These are phyloP conservation scores for Suhomyces bolitotheri DNA, from an alignment of 1,139 yeast genomes.

Conservation along the genomic window DNA sequence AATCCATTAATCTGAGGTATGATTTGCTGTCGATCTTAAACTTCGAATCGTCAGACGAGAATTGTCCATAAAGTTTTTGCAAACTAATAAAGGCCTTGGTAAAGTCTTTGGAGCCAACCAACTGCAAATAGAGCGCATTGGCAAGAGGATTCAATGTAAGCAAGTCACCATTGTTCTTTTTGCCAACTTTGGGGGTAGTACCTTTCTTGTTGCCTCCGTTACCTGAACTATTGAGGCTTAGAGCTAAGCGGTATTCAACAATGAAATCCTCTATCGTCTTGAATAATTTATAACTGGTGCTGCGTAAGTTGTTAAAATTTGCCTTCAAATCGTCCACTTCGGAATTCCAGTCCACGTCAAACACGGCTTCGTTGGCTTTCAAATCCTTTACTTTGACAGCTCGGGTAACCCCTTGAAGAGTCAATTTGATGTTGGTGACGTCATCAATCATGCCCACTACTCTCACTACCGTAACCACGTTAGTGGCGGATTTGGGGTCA, in stretches of 20 bases:
- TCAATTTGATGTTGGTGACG: constrained; percentile 44
- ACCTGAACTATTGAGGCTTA: constrained; percentile 15
- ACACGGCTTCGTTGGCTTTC: constrained; percentile 31
- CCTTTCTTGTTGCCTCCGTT: constrained; percentile 8
- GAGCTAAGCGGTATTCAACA: constrained; percentile 39
- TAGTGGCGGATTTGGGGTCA: constrained; percentile 17
- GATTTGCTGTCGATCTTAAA: constrained; percentile 27
- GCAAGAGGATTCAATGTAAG: constrained; percentile 62
- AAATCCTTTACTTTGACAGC: constrained; percentile 11
- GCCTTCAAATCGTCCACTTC: constrained; percentile 21
- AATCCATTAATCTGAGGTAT: constrained; percentile 49
- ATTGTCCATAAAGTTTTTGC: constrained; percentile 32
- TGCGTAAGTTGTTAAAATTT: constrained; percentile 28
- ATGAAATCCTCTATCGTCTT: constrained; percentile 44
- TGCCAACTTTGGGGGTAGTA: constrained; percentile 2
- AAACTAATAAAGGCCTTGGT: constrained; percentile 42
- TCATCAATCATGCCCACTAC: constrained; percentile 52
- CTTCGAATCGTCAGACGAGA: constrained; percentile 21
- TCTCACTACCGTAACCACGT: constrained; percentile 48
- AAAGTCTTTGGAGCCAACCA: constrained; percentile 48
- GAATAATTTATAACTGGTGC: constrained; percentile 33
- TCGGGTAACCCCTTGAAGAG: constrained; percentile 57
- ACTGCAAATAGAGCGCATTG: constrained; percentile 56
- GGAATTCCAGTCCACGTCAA: constrained; percentile 30
- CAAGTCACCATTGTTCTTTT: constrained; percentile 29